Percentiles rank a stretch among this genome's conserved stretches.
Evolutionary conservation across 2,329 filamentous ascomycete species (phyloP).

Genomic region (Calonectria montana): DNA sequence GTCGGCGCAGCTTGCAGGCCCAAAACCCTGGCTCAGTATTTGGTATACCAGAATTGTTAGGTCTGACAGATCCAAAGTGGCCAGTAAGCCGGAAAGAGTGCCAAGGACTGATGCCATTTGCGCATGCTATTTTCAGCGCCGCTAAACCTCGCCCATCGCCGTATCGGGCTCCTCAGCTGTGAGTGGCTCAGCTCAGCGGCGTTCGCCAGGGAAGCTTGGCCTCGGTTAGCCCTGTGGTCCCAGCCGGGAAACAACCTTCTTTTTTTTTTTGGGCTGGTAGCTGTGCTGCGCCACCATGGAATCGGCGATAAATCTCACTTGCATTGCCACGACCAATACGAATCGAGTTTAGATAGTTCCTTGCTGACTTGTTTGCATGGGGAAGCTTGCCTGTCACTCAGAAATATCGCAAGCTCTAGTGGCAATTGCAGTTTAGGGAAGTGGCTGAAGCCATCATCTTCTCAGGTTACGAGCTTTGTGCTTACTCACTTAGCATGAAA

Average conservation of each 20-base stretch:
- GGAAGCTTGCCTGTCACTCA: neutral
- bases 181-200: constrained; percentile 1
- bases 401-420: neutral
- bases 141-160: neutral
- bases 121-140: neutral
- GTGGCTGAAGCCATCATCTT: neutral
- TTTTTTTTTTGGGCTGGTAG: neutral
- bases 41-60: neutral
- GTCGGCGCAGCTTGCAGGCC: neutral
- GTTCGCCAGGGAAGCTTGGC: neutral
- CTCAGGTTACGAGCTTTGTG: neutral
- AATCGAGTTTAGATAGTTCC: neutral
- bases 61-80: neutral
- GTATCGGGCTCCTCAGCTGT: neutral
- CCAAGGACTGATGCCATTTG: neutral
- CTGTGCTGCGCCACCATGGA: neutral
- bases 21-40: neutral
- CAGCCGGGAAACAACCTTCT: neutral
- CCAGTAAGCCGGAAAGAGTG: neutral
- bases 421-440: neutral
- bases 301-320: neutral
- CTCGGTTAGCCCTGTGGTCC: neutral
- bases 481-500: neutral
- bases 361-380: neutral
- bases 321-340: neutral